phyloP scores from a whole-genome alignment of 768 basidiomycete species.

The Suillus plorans region DNA sequence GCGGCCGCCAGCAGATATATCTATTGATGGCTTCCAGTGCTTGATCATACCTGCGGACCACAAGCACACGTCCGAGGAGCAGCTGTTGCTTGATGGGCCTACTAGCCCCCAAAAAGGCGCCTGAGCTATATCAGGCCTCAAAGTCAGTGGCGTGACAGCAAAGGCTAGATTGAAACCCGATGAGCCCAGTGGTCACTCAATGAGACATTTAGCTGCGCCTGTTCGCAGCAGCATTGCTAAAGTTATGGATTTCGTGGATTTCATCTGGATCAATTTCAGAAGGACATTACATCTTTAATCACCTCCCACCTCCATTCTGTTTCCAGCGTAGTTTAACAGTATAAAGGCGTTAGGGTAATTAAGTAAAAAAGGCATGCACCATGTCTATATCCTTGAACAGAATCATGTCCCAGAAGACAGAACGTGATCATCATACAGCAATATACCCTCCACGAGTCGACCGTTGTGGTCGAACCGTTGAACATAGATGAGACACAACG shows the following conservation, averaged over 20 bases:
- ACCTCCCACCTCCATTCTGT: not conserved
- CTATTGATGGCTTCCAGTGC: not conserved
- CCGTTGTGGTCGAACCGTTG: slow-evolving; percentile 65
- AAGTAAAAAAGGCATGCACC: not conserved
- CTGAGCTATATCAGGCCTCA: not conserved
- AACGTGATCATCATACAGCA: slow-evolving; percentile 50
- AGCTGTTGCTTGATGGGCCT: not conserved
- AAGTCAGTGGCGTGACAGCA: not conserved
- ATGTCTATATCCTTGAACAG: not conserved
- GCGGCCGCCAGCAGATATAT: not conserved
- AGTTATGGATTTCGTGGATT: not conserved
- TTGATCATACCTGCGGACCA: not conserved
- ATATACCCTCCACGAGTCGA: slow-evolving; percentile 73
- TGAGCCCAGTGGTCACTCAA: too few relatives aligned
- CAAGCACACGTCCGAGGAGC: not conserved
- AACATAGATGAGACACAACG: slow-evolving; percentile 75
- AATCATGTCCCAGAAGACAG: not conserved
- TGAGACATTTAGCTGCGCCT: not conserved
- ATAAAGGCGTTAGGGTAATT: not conserved
- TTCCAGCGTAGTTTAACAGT: not conserved
- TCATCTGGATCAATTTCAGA: not conserved
- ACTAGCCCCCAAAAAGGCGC: not conserved
- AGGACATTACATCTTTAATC: not conserved
- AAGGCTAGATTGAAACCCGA: not conserved
- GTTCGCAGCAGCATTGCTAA: not conserved